Conservation (phyloP, 106 monocot genomes). For the Acorus calamus region DNA sequence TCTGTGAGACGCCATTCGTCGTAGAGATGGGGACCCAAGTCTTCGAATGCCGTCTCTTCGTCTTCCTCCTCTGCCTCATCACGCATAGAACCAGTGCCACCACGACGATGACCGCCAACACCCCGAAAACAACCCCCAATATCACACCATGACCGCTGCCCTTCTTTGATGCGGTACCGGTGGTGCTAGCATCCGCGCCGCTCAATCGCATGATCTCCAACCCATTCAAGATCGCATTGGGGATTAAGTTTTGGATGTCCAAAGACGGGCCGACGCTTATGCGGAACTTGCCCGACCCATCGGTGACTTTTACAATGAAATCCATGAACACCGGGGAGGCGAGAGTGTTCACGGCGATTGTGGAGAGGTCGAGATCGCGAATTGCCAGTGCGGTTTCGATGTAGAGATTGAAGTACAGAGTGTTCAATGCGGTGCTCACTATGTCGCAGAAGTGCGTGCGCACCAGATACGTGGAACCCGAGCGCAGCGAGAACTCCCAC, state of each 20-base stretch:
- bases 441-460: conserved; percentile 84
- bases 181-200: conserved; percentile 11
- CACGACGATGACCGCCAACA: conserved; percentile 2
- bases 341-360: not conserved
- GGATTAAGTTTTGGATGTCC: not conserved
- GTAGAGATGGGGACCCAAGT: conserved; percentile 38
- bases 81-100: conserved; percentile 11
- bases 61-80: conserved; percentile 13
- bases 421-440: conserved; percentile 19
- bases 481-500: conserved; percentile 52
- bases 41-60: conserved; percentile 10
- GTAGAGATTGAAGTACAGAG: conserved; percentile 49
- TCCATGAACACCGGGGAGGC: conserved; percentile 37
- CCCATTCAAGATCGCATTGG: conserved; percentile 60
- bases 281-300: conserved; percentile 15
- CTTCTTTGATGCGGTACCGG: conserved; percentile 10
- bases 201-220: conserved; percentile 52
- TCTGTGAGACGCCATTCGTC: conserved; percentile 21
- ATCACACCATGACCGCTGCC: conserved; percentile 29
- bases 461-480: conserved; percentile 35
- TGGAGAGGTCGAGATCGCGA: conserved; percentile 27
- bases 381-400: conserved; percentile 18
- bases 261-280: conserved; percentile 47
- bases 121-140: conserved; percentile 34
- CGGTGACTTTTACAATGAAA: conserved; percentile 21